Percentiles rank a stretch among this genome's conserved stretches.
Evolutionary conservation across 2,329 filamentous ascomycete genomes (phyloP).

Genomic region (Colletotrichum paranaense): DNA sequence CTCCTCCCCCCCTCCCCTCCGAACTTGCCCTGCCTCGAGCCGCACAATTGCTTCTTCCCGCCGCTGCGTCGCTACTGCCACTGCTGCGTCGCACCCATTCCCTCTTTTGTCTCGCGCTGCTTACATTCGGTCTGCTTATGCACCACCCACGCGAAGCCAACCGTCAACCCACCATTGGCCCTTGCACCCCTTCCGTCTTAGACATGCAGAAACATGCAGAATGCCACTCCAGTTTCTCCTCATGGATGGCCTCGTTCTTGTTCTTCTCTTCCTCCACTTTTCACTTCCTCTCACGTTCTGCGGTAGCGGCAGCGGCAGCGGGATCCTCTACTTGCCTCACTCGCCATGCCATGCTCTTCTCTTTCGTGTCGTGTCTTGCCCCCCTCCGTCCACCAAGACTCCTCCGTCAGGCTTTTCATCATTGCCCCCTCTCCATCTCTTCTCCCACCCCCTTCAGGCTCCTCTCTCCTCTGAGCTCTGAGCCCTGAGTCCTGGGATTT

Average conservation of each 20-base stretch:
- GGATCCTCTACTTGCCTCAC: no score
- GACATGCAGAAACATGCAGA: constrained; percentile 28
- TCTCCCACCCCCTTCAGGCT: background rate
- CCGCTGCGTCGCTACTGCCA: no score
- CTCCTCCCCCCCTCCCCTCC: background rate
- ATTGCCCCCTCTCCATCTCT: background rate
- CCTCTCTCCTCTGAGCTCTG: background rate
- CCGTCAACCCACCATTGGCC: constrained; percentile 10
- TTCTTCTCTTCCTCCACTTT: background rate
- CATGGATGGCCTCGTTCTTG: background rate
- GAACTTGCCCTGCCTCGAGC: constrained; percentile 20
- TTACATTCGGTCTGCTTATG: constrained; percentile 10
- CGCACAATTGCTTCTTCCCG: constrained; percentile 31
- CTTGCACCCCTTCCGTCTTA: constrained; percentile 4
- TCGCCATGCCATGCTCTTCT: background rate
- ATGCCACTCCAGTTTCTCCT: constrained; percentile 15
- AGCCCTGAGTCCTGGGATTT: background rate
- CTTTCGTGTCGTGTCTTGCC: background rate
- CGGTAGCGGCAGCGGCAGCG: no score
- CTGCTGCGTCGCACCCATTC: constrained; percentile 10
- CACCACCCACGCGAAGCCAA: background rate
- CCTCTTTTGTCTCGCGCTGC: constrained; percentile 29
- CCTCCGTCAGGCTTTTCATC: background rate
- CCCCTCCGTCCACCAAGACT: background rate
- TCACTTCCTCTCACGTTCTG: background rate